Conservation (phyloP, 2,329 filamentous ascomycete genomes). For the Trichoderma afroharzianum region DNA sequence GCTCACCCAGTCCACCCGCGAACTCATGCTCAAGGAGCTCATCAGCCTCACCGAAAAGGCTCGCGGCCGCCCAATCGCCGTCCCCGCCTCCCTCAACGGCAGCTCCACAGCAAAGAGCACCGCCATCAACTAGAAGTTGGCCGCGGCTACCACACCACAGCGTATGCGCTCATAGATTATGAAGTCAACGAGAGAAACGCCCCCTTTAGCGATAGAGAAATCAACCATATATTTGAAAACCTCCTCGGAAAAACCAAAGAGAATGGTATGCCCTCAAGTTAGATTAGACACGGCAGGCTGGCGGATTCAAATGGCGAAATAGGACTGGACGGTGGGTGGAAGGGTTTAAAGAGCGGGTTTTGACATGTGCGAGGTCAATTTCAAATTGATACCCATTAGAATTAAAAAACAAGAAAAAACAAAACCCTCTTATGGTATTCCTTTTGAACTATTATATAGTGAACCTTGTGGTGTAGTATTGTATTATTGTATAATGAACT, state of each 20-base stretch:
- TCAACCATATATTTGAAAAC: not conserved
- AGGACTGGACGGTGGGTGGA: not conserved
- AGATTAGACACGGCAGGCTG: not conserved
- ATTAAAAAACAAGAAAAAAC: not conserved
- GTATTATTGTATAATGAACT: not conserved
- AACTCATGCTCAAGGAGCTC: conserved; percentile 71
- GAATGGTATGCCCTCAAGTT: not conserved
- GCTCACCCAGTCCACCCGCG: conserved; percentile 63
- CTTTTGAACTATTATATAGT: not conserved
- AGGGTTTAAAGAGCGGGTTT: not conserved
- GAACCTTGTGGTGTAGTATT: not conserved
- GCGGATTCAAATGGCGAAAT: not conserved
- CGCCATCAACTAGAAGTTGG: conserved; percentile 26
- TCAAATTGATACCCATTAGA: conserved; percentile 18
- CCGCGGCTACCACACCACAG: not conserved
- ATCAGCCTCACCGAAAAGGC: conserved; percentile 50
- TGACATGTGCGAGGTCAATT: conserved; percentile 4
- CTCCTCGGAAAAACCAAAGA: not conserved
- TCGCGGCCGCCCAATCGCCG: conserved; percentile 38
- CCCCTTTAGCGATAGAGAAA: not conserved
- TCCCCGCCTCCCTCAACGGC: conserved; percentile 26
- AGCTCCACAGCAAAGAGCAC: conserved; percentile 29
- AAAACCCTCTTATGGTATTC: not conserved
- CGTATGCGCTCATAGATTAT: not conserved
- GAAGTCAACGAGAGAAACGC: not conserved